Evolutionary conservation across 2,329 filamentous ascomycete genomes (phyloP).

Genomic region (Claviceps sp.): DNA sequence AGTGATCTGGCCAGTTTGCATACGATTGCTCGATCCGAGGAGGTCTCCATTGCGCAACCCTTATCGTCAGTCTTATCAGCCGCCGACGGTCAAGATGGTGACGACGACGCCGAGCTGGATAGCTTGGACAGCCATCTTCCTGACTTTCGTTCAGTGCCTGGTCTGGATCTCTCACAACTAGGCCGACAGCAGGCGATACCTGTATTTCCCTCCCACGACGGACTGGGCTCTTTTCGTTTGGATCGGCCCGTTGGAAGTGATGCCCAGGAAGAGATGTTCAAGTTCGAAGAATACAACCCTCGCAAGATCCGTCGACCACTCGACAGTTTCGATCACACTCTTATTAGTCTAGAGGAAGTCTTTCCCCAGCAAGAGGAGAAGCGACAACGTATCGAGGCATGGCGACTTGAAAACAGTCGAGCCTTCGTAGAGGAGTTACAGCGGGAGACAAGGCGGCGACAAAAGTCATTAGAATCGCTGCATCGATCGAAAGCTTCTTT

Average conservation of each 20-base stretch:
- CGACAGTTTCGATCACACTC: slow-evolving; percentile 38
- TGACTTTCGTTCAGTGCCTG: slow-evolving; percentile 59
- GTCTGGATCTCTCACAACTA: slow-evolving; percentile 12
- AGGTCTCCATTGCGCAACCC: slow-evolving; percentile 29
- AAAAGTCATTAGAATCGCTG: slow-evolving; percentile 43
- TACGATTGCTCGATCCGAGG: slow-evolving; percentile 49
- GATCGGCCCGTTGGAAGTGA: slow-evolving; percentile 40
- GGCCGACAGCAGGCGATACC: slow-evolving; percentile 44
- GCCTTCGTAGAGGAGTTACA: slow-evolving; percentile 81
- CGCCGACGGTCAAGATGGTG: slow-evolving; percentile 25
- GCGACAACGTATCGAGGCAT: slow-evolving; percentile 74
- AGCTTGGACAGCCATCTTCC: slow-evolving; percentile 86
- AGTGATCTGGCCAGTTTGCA: slow-evolving; percentile 74
- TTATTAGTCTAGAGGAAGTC: slow-evolving; percentile 38
- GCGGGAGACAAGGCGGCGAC: slow-evolving; percentile 60
- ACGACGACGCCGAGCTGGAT: slow-evolving; percentile 72
- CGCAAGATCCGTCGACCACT: slow-evolving; percentile 43
- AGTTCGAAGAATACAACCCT: slow-evolving; percentile 77
- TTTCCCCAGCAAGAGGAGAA: slow-evolving; percentile 55
- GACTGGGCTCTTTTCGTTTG: slow-evolving; percentile 70
- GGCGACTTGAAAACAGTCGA: slow-evolving; percentile 82
- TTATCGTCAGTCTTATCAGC: slow-evolving; percentile 22
- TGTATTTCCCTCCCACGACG: slow-evolving; percentile 84
- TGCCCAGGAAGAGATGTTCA: slow-evolving; percentile 75
- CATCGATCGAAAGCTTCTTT: slow-evolving; percentile 15